Base-by-base conservation (phyloP, 2,329 filamentous ascomycete genomes). In the Periconia sp. region DNA sequence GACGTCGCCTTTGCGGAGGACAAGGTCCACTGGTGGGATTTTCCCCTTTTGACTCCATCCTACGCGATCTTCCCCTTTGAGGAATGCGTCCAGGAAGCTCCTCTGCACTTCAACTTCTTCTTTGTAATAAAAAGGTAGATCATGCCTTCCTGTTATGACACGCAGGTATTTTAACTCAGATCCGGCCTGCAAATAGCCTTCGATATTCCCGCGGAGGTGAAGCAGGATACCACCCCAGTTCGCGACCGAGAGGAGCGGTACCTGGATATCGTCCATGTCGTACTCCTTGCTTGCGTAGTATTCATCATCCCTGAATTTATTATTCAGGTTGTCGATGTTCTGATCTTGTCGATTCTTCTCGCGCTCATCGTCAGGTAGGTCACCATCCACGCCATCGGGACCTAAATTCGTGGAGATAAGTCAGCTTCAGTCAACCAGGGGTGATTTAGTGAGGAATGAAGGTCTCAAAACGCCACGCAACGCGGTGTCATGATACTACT, bases 191-290 rank as follows among this genome's bases (percentile, higher is more conserved):
- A 75, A 74, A 52, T 82, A 90, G 0, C 87, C 87, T 61, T 87
- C 79, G 8, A 90, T 78, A 58, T 90, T 90, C 2, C 87, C 87
- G 8, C 87, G 79, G 6, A 90, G 77, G 60, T 90, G 87, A 1
- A 90, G 77, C 3, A 86, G 69, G 45, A 90, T 90, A 1, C 86
- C 86, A 11, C 86, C 87, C 86, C 86, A 89, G 67, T 90, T 90
- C 0, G 81, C 87, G 0, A 90, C 87, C 0, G 80, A 84, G 0
- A 90, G 78, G 0, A 90, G 62, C 0, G 87, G 87, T 0, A 89
- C 86, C 53, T 87, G 77, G 41, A 90, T 88, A 55, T 90, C 85
- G 15, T 75, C 80, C 66, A 88, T 76, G 45, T 82, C 75, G 60
- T 86, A 89, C 47, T 89, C 85, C 61, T 85, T 87, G 42, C 80